These are phyloP conservation scores for Claviceps quebecensis DNA, from an alignment of 2,329 filamentous ascomycete genomes.

Conservation along the genomic window DNA sequence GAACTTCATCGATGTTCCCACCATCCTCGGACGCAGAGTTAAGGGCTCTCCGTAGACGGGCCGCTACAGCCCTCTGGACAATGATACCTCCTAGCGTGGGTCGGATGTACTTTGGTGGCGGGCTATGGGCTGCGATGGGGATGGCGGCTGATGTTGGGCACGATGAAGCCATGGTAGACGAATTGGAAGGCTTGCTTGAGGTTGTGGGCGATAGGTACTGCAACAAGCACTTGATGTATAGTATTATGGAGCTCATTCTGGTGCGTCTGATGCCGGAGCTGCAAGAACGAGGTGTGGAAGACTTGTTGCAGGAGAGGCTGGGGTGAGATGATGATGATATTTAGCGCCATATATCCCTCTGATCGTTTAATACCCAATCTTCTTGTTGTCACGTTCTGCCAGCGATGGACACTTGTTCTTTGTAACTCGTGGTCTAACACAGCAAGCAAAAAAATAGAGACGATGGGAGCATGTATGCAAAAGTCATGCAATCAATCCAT, in stretches of 20 bases:
- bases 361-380: neutral
- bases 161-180: slow-evolving; percentile 30
- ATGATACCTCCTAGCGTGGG: slow-evolving; percentile 33
- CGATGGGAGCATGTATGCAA: too few species aligned
- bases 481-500: too few species aligned
- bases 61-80: slow-evolving; percentile 44
- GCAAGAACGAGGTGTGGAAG: slow-evolving; percentile 52
- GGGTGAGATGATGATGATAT: slow-evolving; percentile 8
- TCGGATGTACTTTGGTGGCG: slow-evolving; percentile 36
- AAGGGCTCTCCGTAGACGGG: slow-evolving; percentile 48
- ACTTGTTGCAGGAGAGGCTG: slow-evolving; percentile 62
- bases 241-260: slow-evolving; percentile 68
- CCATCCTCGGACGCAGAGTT: slow-evolving; percentile 46
- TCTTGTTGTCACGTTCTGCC: neutral
- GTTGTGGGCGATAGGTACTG: slow-evolving; percentile 72
- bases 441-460: too few species aligned
- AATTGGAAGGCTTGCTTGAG: slow-evolving; percentile 55
- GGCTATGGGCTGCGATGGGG: slow-evolving; percentile 15
- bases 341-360: neutral
- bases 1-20: slow-evolving; percentile 45
- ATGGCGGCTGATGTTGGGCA: slow-evolving; percentile 15
- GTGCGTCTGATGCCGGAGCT: slow-evolving; percentile 75
- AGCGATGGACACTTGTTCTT: too few species aligned
- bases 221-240: slow-evolving; percentile 84
- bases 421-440: too few species aligned